phyloP scores from a whole-genome alignment of 2,329 filamentous ascomycete genomes.

The Tolypocladium amazonense region DNA sequence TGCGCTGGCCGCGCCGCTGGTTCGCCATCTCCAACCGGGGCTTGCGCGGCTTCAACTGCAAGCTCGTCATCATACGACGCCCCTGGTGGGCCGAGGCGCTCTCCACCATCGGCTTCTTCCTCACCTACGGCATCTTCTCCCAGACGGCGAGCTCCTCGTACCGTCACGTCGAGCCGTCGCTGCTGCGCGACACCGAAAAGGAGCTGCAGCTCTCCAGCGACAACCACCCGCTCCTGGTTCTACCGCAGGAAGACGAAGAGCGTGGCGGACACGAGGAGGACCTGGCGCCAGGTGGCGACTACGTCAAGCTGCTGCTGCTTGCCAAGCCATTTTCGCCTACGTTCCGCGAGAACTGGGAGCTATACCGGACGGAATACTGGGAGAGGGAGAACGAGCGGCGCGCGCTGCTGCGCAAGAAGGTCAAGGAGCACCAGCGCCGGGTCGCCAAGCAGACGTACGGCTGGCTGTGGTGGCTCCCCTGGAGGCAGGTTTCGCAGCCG shows the following conservation, averaged over 20 bases:
- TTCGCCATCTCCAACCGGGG: conserved; percentile 83
- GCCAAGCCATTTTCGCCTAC: conserved; percentile 92
- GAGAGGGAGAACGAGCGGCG: conserved; percentile 90
- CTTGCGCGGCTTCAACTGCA: conserved; percentile 86
- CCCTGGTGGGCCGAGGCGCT: conserved; percentile 72
- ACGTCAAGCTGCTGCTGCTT: conserved; percentile 79
- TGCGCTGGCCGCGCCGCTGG: conserved; percentile 90
- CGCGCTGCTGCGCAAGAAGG: conserved; percentile 56
- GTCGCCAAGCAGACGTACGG: conserved; percentile 57
- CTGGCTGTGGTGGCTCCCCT: conserved; percentile 82
- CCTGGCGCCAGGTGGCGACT: conserved; percentile 78
- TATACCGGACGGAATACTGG: conserved; percentile 93
- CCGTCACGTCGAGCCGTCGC: conserved; percentile 60
- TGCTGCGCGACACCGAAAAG: conserved; percentile 50
- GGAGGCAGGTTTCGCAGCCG: conserved; percentile 31
- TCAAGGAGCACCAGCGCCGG: conserved; percentile 58
- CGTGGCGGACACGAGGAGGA: conserved; percentile 74
- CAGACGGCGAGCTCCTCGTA: conserved; percentile 59
- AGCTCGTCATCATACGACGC: conserved; percentile 80
- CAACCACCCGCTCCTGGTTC: conserved; percentile 28
- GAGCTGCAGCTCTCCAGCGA: conserved; percentile 38
- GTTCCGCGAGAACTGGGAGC: conserved; percentile 94
- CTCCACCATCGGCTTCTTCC: conserved; percentile 63
- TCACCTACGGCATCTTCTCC: conserved; percentile 66
- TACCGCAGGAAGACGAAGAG: conserved; percentile 46